A percentile compares a stretch with the other conserved stretches of the same genome.
These are phyloP conservation scores for Puccinia coronata DNA, from an alignment of 1,284 basidiomycete genomes.

Conservation along the genomic window DNA sequence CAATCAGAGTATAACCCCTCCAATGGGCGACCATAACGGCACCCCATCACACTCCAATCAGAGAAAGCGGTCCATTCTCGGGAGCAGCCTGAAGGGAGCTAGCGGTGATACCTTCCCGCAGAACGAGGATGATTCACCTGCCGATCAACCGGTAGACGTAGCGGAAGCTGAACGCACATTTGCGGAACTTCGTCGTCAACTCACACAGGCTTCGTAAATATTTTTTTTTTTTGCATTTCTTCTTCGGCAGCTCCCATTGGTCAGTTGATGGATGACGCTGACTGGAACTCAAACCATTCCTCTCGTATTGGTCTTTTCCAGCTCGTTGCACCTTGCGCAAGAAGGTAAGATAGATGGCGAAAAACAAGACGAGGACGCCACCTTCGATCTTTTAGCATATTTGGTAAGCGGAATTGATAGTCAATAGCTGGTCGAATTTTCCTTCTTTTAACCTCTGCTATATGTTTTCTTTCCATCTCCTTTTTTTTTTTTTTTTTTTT, in stretches of 20 bases:
- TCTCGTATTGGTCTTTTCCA: not conserved
- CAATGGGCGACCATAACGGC: not conserved
- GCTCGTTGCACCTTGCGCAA: slow-evolving; percentile 8
- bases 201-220: slow-evolving; percentile 30
- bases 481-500: not conserved
- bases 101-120: not conserved
- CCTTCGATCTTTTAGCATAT: slow-evolving; percentile 26
- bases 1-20: not conserved
- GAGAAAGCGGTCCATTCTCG: not conserved
- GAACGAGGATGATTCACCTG: not conserved
- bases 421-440: too few relatives aligned
- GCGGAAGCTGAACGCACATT: slow-evolving; percentile 22
- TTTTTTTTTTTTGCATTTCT: not conserved
- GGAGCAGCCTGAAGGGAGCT: not conserved
- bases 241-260: not conserved
- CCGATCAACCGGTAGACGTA: not conserved
- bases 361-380: slow-evolving; percentile 9
- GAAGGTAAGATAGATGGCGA: slow-evolving; percentile 14
- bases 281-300: not conserved
- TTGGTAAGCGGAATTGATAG: too few relatives aligned
- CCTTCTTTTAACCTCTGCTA: not conserved
- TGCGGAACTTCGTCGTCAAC: slow-evolving; percentile 35
- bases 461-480: too few relatives aligned
- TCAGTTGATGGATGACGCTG: not conserved
- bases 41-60: not conserved